Conservation (phyloP, 768 basidiomycete species). For the Lanmaoa rubissima region DNA sequence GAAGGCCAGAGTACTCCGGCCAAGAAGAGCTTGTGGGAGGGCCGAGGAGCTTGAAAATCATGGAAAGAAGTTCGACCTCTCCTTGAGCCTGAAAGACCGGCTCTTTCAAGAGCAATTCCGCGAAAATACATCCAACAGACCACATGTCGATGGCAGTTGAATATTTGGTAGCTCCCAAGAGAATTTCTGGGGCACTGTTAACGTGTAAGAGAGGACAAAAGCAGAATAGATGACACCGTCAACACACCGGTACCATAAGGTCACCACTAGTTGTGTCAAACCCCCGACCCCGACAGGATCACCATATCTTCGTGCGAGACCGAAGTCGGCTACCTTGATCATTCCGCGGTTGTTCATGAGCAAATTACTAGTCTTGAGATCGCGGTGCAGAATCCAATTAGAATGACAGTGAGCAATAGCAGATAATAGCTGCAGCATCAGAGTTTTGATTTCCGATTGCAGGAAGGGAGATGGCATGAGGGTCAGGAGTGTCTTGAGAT, state of each 20-base stretch:
- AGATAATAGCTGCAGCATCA: conserved; percentile 90
- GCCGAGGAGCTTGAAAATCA: conserved; percentile 95
- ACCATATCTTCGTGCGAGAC: conserved; percentile 91
- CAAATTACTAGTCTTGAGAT: conserved; percentile 95
- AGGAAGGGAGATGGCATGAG: conserved; percentile 96
- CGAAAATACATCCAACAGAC: conserved; percentile 99
- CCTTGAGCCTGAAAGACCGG: conserved; percentile 97
- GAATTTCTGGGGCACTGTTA: conserved; percentile 86
- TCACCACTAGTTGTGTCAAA: conserved; percentile 97
- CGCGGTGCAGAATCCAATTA: conserved; percentile 97
- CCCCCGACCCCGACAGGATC: conserved; percentile 96
- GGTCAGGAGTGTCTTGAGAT: conserved; percentile 92
- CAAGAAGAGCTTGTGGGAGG: conserved; percentile 85
- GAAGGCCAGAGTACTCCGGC: conserved; percentile 80
- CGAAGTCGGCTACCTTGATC: conserved; percentile 98
- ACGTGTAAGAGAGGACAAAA: conserved; percentile 12
- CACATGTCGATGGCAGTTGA: conserved; percentile 97
- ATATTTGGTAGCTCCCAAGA: conserved; percentile 90
- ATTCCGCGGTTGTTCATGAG: conserved; percentile 99
- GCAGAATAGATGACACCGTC: conserved; percentile 4
- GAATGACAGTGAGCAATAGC: conserved; percentile 93
- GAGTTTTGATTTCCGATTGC: conserved; percentile 97
- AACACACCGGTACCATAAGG: conserved; percentile 94
- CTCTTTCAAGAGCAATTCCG: conserved; percentile 91
- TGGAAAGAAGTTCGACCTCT: conserved; percentile 87